Base-by-base conservation (phyloP, 2,329 filamentous ascomycete species). In the Amylocarpus encephaloides region DNA sequence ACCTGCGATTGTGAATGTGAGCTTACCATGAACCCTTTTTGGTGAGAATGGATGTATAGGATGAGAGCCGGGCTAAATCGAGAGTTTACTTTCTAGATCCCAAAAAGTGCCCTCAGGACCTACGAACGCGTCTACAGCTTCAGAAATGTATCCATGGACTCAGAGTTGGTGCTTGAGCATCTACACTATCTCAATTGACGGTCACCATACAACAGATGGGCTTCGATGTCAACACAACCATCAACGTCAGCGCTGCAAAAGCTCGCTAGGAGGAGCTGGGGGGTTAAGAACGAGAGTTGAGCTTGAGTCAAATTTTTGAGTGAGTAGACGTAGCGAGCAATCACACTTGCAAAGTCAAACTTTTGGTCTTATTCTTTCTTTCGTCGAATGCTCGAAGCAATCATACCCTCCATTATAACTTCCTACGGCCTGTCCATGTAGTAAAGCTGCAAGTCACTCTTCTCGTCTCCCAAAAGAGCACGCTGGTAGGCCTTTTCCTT, bases 101-200 rank as follows among this genome's bases (percentile, higher is more conserved):
- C 51, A 56, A 30, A 50, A 56, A 13, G 46, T 16, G 0, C 50
- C 51, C n/a, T 43, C 47, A 7, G 49, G 16, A 2, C 43, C 51
- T 6, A 50, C 42, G 43, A 59, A 59, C 12, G 51, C 35, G 5
- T 15, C 26, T 26, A 61, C 30, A 5, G 56, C 58, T 39, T 61
- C 57, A 7, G 48, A 48, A 44, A 53, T 54, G 43, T 53, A 60
- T 6, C 57, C 59, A 35, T 46, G 50, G 5, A 43, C 49, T 42
- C 55, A 54, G 11, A 50, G 54, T 1, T 42, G 38, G 15, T 48
- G 36, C 48, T 56, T 47, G 10, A 61, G 10, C 16, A 48, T 55
- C 43, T 61, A 60, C 1, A 44, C 56, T 5, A 61, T 32, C 33
- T 60, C 57, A 9, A 46, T 47, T 3, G 52, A 57, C 15, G 49